These are phyloP conservation scores for Cladosporium velox DNA, from an alignment of 2,329 filamentous ascomycete species.

Conservation along the genomic window DNA sequence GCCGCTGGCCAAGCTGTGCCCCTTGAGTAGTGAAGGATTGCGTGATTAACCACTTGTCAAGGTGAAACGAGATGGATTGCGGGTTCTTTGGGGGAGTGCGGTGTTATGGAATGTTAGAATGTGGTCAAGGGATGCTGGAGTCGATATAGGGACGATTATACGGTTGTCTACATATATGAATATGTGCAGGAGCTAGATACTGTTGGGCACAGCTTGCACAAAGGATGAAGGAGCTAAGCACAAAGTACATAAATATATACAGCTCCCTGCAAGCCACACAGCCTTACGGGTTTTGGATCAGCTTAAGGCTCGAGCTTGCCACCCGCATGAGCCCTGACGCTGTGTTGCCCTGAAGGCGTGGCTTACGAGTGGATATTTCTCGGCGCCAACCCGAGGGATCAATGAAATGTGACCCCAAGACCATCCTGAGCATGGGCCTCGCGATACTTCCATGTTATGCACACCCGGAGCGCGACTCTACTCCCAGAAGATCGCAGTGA, in stretches of 20 bases:
- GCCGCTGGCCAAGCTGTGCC: background rate
- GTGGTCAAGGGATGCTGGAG: background rate
- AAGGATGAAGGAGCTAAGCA: background rate
- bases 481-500: background rate
- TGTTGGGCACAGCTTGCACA: background rate
- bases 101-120: background rate
- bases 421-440: conserved; percentile 2
- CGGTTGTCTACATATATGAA: background rate
- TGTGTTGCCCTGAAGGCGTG: background rate
- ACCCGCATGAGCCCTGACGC: conserved; percentile 4
- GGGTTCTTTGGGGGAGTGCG: background rate
- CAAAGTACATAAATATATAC: background rate
- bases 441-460: conserved; percentile 3
- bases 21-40: background rate
- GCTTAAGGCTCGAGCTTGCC: background rate
- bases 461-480: background rate
- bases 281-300: background rate
- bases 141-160: background rate
- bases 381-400: conserved; percentile 20
- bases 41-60: background rate
- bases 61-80: background rate
- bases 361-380: conserved; percentile 15
- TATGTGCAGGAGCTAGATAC: background rate
- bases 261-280: background rate
- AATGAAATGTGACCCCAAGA: conserved; percentile 14